Evolutionary conservation across 106 monocot genomes (phyloP).

Genomic region (Dioscorea alata): DNA sequence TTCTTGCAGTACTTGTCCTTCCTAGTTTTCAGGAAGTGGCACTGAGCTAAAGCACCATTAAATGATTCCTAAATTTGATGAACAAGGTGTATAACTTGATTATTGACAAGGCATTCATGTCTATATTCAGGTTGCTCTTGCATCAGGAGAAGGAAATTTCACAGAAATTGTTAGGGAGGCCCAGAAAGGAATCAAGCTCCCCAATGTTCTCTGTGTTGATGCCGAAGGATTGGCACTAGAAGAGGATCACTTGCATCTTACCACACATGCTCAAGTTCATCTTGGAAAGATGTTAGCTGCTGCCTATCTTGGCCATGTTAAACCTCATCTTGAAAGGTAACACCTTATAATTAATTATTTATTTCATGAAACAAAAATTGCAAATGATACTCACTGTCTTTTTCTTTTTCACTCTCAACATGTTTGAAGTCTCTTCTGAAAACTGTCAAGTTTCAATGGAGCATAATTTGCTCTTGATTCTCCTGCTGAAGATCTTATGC

Average conservation of each 20-base stretch:
- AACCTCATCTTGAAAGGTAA: too few species aligned
- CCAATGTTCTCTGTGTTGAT: constrained; percentile 43
- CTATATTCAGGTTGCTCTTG: constrained; percentile 45
- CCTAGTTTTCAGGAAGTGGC: neutral
- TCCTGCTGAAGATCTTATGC: too few species aligned
- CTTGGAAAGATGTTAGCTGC: constrained; percentile 49
- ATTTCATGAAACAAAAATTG: too few species aligned
- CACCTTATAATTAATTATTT: too few species aligned
- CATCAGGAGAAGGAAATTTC: constrained; percentile 36
- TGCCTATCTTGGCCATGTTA: constrained; percentile 27
- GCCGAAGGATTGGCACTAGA: constrained; percentile 37
- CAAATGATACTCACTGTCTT: too few species aligned
- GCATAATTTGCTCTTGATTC: too few species aligned
- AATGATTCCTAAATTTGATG: neutral
- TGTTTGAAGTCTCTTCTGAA: too few species aligned
- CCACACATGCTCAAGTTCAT: constrained; percentile 48
- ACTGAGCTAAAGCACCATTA: neutral
- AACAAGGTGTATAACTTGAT: neutral
- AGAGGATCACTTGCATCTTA: constrained; percentile 46
- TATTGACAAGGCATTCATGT: neutral
- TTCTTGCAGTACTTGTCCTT: too few species aligned
- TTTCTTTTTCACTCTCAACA: too few species aligned
- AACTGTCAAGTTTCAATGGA: too few species aligned
- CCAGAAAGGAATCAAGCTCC: constrained; percentile 27
- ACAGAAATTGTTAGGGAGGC: constrained; percentile 38